phyloP scores from a whole-genome alignment of 805 yeast genomes.

The Kluyveromyces starmeri region DNA sequence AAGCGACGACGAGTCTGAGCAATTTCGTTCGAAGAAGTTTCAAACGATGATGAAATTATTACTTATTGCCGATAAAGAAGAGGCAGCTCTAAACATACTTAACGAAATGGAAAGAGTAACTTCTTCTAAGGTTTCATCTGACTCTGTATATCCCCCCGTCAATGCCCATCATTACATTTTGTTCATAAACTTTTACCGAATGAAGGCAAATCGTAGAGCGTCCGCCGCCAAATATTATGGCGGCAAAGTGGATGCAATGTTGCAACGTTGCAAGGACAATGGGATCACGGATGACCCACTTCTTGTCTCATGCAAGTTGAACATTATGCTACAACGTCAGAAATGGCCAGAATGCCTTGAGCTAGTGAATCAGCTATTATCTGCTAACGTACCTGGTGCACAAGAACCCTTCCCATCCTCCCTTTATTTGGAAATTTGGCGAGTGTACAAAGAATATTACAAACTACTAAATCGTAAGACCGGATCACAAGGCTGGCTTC shows the following conservation, averaged over 20 bases:
- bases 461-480: not conserved
- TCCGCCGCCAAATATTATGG: too few species aligned
- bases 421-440: not conserved
- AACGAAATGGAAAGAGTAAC: conserved; percentile 26
- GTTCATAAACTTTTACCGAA: conserved; percentile 28
- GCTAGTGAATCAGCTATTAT: conserved; percentile 27
- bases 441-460: not conserved
- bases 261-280: too few species aligned
- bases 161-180: conserved; percentile 35
- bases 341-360: conserved; percentile 26
- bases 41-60: conserved; percentile 22
- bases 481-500: not conserved
- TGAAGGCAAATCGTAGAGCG: not conserved
- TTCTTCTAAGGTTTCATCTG: conserved; percentile 9
- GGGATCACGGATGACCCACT: too few species aligned
- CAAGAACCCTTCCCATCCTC: too few species aligned
- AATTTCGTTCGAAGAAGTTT: conserved; percentile 16
- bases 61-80: conserved; percentile 16
- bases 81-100: conserved; percentile 29
- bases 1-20: conserved; percentile 7
- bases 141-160: conserved; percentile 28
- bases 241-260: conserved; percentile 26
- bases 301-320: too few species aligned
- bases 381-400: not conserved
- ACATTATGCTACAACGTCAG: too few species aligned